These are phyloP conservation scores for Ganoderma leucocontextum DNA, from an alignment of 1,284 basidiomycete genomes.

Conservation along the genomic window DNA sequence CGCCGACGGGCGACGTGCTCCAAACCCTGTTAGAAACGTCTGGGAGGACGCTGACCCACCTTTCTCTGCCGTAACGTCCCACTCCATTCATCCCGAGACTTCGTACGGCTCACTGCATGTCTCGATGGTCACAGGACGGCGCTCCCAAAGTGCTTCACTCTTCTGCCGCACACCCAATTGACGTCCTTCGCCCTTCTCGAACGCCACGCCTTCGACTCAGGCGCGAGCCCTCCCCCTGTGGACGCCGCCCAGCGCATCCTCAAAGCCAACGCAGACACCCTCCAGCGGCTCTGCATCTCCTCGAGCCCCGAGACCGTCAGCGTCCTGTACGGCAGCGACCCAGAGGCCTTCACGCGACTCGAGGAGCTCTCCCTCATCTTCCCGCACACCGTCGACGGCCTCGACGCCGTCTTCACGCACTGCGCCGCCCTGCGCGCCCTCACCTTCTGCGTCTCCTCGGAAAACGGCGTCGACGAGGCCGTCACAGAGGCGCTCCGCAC, in stretches of 20 bases:
- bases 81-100: not conserved
- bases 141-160: not conserved
- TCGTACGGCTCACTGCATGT: not conserved
- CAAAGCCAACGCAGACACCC: not conserved
- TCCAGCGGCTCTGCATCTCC: constrained; percentile 7
- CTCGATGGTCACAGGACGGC: not conserved
- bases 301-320: not conserved
- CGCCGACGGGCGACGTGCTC: not conserved
- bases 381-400: constrained; percentile 7
- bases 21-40: constrained; percentile 2
- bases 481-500: constrained; percentile 4
- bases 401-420: constrained; percentile 8
- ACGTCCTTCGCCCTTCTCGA: constrained; percentile 6
- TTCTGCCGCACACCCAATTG: constrained; percentile 1
- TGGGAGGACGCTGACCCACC: constrained; percentile 2
- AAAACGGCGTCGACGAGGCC: constrained; percentile 9
- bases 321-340: constrained; percentile 7
- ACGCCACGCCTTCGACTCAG: constrained; percentile 2
- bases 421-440: not conserved
- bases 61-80: constrained; percentile 8
- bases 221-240: constrained; percentile 1
- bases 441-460: constrained; percentile 3
- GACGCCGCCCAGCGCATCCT: not conserved
- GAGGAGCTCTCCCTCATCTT: constrained; percentile 9
- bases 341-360: not conserved